These are phyloP conservation scores for Massarina eburnea DNA, from an alignment of 2,329 filamentous ascomycete species.

Conservation along the genomic window DNA sequence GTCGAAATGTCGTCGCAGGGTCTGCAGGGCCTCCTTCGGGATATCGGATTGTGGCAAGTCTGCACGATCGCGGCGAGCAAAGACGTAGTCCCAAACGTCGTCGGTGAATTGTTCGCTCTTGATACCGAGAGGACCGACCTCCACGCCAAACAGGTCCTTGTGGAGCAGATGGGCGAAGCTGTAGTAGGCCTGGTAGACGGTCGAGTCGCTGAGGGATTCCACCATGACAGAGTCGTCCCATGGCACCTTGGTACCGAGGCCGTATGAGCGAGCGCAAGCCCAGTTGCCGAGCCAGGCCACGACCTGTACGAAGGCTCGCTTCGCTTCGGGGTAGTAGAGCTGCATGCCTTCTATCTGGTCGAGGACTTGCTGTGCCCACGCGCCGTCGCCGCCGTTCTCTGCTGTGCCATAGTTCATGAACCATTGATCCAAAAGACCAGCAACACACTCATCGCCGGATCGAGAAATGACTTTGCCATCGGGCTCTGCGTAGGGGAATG, in stretches of 20 bases:
- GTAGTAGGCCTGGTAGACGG: constrained; percentile 81
- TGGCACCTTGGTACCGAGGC: constrained; percentile 88
- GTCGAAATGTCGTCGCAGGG: constrained; percentile 87
- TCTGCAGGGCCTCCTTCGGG: constrained; percentile 69
- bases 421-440: constrained; percentile 94
- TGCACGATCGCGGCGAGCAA: constrained; percentile 74
- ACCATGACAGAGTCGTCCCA: constrained; percentile 93
- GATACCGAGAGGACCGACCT: constrained; percentile 50
- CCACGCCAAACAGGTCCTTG: constrained; percentile 79
- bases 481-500: constrained; percentile 92
- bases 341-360: constrained; percentile 63
- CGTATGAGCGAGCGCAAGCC: constrained; percentile 90
- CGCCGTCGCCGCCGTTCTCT: constrained; percentile 65
- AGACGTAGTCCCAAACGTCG: constrained; percentile 95
- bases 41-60: constrained; percentile 72
- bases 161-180: constrained; percentile 68
- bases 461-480: constrained; percentile 84
- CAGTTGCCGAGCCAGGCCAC: constrained; percentile 83
- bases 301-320: constrained; percentile 72
- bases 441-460: constrained; percentile 90
- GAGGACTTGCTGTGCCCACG: constrained; percentile 72
- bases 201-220: constrained; percentile 88
- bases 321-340: constrained; percentile 67
- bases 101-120: constrained; percentile 86
- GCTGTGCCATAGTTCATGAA: constrained; percentile 86